These are phyloP conservation scores for Colletotrichum camelliae DNA, from an alignment of 2,329 filamentous ascomycete species.

Conservation along the genomic window DNA sequence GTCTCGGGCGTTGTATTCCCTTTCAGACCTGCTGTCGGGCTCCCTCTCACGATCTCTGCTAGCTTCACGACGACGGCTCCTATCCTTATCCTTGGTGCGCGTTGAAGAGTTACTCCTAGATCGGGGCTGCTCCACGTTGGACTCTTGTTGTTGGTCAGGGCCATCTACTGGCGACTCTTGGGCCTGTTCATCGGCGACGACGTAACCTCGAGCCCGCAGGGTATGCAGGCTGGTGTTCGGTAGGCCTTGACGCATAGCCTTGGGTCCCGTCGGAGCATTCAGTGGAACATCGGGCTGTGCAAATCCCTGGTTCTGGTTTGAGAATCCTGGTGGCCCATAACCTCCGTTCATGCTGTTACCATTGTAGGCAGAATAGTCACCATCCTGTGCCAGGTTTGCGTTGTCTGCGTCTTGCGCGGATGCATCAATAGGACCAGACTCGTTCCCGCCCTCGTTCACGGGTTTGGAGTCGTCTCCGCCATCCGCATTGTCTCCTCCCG, in stretches of 20 bases:
- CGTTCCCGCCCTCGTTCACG: slow-evolving; percentile 24
- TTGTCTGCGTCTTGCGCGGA: slow-evolving; percentile 30
- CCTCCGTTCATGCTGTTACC: slow-evolving; percentile 31
- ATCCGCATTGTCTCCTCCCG: slow-evolving; percentile 1
- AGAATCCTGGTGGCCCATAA: slow-evolving; percentile 14
- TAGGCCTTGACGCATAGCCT: slow-evolving; percentile 89
- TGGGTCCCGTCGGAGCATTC: slow-evolving; percentile 89
- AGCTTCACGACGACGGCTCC: slow-evolving; percentile 35
- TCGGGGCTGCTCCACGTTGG: slow-evolving; percentile 36
- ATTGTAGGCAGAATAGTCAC: slow-evolving; percentile 29
- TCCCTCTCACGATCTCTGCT: slow-evolving; percentile 37
- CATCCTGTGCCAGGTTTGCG: slow-evolving; percentile 21
- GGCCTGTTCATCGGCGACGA: slow-evolving; percentile 43
- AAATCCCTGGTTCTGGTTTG: slow-evolving; percentile 27
- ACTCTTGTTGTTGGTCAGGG: slow-evolving; percentile 29
- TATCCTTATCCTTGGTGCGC: slow-evolving; percentile 40
- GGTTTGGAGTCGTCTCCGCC: slow-evolving; percentile 6
- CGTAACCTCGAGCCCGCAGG: slow-evolving; percentile 59
- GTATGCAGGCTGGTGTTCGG: slow-evolving; percentile 81
- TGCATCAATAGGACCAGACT: slow-evolving; percentile 26
- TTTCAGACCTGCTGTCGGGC: slow-evolving; percentile 29
- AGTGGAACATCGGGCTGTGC: slow-evolving; percentile 53
- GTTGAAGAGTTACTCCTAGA: slow-evolving; percentile 56
- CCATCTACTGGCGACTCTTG: slow-evolving; percentile 28
- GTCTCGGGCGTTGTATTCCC: slow-evolving; percentile 22